These are phyloP conservation scores for Phytophthora cactorum DNA, from an alignment of 352 stramenopile species.

Conservation along the genomic window DNA sequence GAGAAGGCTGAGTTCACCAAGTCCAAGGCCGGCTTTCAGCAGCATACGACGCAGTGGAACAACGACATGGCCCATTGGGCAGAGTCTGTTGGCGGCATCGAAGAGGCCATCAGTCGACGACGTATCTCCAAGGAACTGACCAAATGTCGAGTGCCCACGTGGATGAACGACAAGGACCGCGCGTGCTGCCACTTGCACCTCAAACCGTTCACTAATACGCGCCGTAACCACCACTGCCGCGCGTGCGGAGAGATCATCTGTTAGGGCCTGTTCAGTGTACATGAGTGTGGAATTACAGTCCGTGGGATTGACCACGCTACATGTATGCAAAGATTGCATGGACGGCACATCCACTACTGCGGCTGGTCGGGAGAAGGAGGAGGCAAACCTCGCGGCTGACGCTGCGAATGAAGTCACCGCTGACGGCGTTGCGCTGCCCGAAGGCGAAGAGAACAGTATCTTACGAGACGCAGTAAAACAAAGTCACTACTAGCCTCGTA, in stretches of 20 bases:
- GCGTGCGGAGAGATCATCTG: slow-evolving; percentile 89
- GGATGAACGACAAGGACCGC: slow-evolving; percentile 84
- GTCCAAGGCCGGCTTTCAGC: slow-evolving; percentile 88
- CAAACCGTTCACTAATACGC: slow-evolving; percentile 83
- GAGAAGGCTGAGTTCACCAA: slow-evolving; percentile 92
- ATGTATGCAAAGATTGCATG: slow-evolving; percentile 84
- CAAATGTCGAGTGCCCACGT: slow-evolving; percentile 70
- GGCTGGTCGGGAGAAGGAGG: slow-evolving; percentile 24
- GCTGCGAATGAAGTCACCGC: slow-evolving; percentile 23
- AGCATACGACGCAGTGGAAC: slow-evolving; percentile 89
- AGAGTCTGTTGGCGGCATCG: slow-evolving; percentile 65
- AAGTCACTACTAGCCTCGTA: too few relatives aligned
- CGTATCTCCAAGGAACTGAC: slow-evolving; percentile 81
- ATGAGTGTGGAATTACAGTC: slow-evolving; percentile 78
- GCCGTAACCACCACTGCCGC: slow-evolving; percentile 82
- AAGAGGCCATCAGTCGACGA: slow-evolving; percentile 70
- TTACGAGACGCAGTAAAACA: slow-evolving; percentile 56
- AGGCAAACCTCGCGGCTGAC: slow-evolving; percentile 27
- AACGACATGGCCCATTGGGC: slow-evolving; percentile 89
- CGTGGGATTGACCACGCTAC: slow-evolving; percentile 78
- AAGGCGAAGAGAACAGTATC: slow-evolving; percentile 47
- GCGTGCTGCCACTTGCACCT: slow-evolving; percentile 84
- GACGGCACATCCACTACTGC: slow-evolving; percentile 52
- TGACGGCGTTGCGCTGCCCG: slow-evolving; percentile 37
- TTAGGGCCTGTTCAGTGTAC: slow-evolving; percentile 74